phyloP scores from a whole-genome alignment of 2,329 filamentous ascomycete genomes.

The Alternaria postmessia region DNA sequence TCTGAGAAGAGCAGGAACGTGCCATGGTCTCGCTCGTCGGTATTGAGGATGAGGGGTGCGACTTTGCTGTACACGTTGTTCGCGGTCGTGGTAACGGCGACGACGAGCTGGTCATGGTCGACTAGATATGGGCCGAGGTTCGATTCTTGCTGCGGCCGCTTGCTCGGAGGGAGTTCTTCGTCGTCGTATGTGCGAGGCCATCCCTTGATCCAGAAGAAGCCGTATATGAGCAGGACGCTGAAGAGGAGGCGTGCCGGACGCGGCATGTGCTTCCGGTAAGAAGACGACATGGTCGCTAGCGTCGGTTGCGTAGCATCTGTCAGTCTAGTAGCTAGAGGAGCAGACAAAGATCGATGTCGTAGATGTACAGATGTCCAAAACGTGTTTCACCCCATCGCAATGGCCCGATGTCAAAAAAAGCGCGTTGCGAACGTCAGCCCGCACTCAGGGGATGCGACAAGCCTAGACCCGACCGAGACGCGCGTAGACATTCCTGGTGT shows the following conservation, averaged over 20 bases:
- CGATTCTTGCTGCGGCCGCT: constrained; percentile 24
- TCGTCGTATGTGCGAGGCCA: constrained; percentile 46
- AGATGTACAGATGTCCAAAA: background rate
- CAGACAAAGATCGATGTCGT: constrained; percentile 2
- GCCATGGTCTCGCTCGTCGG: constrained; percentile 41
- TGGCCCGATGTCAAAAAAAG: constrained; percentile 4
- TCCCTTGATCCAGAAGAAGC: constrained; percentile 44
- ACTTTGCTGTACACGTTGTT: constrained; percentile 64
- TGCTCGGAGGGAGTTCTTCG: constrained; percentile 37
- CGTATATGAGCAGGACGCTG: constrained; percentile 31
- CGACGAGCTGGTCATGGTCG: constrained; percentile 52
- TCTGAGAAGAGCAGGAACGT: constrained; percentile 52
- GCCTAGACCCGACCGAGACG: constrained; percentile 14
- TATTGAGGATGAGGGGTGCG: constrained; percentile 48
- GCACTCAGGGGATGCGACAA: constrained; percentile 20
- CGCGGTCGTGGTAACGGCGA: constrained; percentile 65
- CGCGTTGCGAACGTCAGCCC: constrained; percentile 6
- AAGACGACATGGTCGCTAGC: constrained; percentile 36
- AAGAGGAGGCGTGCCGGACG: constrained; percentile 35
- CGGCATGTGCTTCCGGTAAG: constrained; percentile 29
- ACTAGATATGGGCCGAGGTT: constrained; percentile 29
- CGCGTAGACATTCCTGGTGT: constrained; percentile 12
- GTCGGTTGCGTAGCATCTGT: constrained; percentile 17
- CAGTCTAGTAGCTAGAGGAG: background rate
- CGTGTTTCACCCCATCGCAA: constrained; percentile 14